Base-by-base conservation (phyloP, 2,329 filamentous ascomycete genomes). In the Xylariomycetidae sp. region DNA sequence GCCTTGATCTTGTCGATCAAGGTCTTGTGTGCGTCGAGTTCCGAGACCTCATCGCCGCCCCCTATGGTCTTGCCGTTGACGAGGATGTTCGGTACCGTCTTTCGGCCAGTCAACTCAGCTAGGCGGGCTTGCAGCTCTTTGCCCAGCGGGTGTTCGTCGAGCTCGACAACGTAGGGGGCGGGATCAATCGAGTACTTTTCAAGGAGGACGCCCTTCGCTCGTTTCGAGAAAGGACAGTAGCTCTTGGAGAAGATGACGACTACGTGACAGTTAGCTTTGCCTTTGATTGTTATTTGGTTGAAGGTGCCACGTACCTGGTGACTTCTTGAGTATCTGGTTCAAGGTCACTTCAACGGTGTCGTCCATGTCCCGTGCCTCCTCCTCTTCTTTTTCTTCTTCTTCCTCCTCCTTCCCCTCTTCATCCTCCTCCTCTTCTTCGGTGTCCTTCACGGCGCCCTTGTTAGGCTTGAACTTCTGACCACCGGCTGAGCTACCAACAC, bases 241-340 rank as follows among this genome's bases (percentile, higher is more conserved):
- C 84, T 77, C 62, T 98, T 96, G 44, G 88, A 95, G 66, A 96
- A 96, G 50, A 98, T 86, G 57, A 95, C 85, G 39, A 96, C 87
- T 92, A 50, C 20, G 24, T 6, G 34, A 31, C 42, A 25, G 28
- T 35, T 34, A 9, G 25, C 35, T 32, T 47, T 33, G 34, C 19
- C 36, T 27, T 19, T 17, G 26, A 31, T 42, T 18, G 39, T 38
- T 24, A 27, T 28, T 19, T 14, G 13, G 5, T 20, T 13, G 19
- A n/a, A 24, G 10, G 9, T 10, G 19, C 35, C 27, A 22, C 75
- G 47, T 75, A 93, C 87, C 81, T 12, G 90, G 88, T 3, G 85
- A 79, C 53, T 79, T 82, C 65, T 89, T 92, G 44, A 96, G 60
- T 30, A 96, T 94, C 6, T 61, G 59, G 51, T 87, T 82, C 42